Conservation (phyloP, 495 filamentous ascomycete genomes). For the Penicillium pancosmium region DNA sequence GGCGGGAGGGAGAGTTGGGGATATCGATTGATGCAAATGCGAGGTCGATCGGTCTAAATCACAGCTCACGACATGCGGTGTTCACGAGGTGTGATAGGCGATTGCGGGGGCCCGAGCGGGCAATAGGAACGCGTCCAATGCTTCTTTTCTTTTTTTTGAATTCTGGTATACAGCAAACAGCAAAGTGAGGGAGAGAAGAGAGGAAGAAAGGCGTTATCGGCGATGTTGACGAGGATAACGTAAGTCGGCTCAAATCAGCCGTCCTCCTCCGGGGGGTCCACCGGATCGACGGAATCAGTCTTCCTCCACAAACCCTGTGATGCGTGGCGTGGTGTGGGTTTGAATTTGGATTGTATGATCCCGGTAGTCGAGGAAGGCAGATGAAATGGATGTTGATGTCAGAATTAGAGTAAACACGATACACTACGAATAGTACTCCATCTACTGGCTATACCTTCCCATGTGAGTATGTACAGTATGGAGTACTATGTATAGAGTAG, state of each 20-base stretch:
- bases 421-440: no score
- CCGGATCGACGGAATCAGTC: slow-evolving; percentile 8
- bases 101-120: not conserved
- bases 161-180: not conserved
- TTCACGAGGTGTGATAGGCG: slow-evolving; percentile 5
- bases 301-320: not conserved
- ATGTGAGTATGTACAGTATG: not conserved
- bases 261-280: slow-evolving; percentile 9
- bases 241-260: slow-evolving; percentile 4
- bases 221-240: slow-evolving; percentile 7
- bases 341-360: not conserved
- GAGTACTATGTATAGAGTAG: not conserved
- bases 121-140: slow-evolving; percentile 1
- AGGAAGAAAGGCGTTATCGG: not conserved
- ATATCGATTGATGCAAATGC: slow-evolving; percentile 3
- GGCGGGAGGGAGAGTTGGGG: not conserved
- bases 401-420: no score
- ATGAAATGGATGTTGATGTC: not conserved
- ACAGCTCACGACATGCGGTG: slow-evolving; percentile 5
- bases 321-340: not conserved
- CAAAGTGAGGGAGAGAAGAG: not conserved
- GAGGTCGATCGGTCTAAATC: slow-evolving; percentile 2
- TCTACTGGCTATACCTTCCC: no score
- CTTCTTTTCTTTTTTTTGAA: not conserved
- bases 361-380: not conserved